phyloP scores from a whole-genome alignment of 164 flowering plant species.

The Magnolia officinalis region DNA sequence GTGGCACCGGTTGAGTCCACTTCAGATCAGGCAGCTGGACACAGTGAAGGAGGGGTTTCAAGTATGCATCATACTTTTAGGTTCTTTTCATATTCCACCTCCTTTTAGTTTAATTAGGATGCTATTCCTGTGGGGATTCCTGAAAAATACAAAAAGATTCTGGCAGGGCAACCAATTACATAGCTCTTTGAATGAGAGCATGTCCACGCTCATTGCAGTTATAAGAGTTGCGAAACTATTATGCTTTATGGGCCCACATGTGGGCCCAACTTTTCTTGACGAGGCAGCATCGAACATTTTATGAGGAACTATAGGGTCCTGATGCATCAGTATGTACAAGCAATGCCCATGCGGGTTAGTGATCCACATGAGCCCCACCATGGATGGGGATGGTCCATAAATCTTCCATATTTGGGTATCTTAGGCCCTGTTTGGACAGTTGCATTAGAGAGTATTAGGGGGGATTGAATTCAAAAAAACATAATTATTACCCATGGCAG shows the following conservation, averaged over 20 bases:
- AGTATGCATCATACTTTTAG: conserved; percentile 34
- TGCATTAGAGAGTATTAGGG: too few relatives aligned
- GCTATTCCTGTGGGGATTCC: neutral
- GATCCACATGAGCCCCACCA: too few relatives aligned
- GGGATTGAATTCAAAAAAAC: too few relatives aligned
- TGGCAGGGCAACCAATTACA: neutral
- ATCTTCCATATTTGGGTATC: too few relatives aligned
- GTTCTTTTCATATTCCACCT: neutral
- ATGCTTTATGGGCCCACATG: neutral
- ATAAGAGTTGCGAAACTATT: neutral
- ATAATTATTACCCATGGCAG: too few relatives aligned
- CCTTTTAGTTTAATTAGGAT: neutral
- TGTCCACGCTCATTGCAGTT: neutral
- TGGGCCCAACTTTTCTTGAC: neutral
- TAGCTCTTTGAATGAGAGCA: neutral
- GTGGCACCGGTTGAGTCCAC: conserved; percentile 61
- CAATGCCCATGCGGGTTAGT: too few relatives aligned
- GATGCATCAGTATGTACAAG: neutral
- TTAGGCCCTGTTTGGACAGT: too few relatives aligned
- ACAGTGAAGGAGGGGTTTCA: conserved; percentile 91
- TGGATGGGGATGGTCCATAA: too few relatives aligned
- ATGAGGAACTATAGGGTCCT: too few relatives aligned
- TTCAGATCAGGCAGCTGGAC: conserved; percentile 72
- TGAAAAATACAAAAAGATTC: neutral
- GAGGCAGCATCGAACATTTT: too few relatives aligned